Evolutionary conservation across 2,329 filamentous ascomycete genomes (phyloP).

Genomic region (Aspergillus sp.): DNA sequence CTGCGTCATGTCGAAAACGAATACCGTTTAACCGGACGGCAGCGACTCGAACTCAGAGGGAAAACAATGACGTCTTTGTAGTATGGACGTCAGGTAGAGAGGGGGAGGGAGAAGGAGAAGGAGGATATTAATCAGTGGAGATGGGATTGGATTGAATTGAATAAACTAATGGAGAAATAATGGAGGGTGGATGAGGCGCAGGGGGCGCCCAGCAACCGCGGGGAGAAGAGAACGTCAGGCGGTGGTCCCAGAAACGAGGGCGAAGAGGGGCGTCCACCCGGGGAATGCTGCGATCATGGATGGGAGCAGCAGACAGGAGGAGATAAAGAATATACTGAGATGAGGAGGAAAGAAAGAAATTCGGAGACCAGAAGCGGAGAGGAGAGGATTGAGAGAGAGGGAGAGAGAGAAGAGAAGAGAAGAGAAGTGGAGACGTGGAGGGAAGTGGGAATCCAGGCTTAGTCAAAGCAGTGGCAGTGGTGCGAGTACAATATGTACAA

Average conservation of each 20-base stretch:
- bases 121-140: no score
- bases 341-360: constrained; percentile 5
- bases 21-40: neutral
- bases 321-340: constrained; percentile 10
- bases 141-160: no score
- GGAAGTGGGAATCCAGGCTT: constrained; percentile 1
- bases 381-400: constrained; percentile 7
- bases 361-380: neutral
- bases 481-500: no score
- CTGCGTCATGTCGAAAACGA: constrained; percentile 34
- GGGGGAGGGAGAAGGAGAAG: neutral
- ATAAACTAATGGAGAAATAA: neutral
- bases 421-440: constrained; percentile 2
- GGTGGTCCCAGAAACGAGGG: constrained; percentile 8
- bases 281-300: constrained; percentile 17
- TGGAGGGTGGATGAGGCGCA: neutral
- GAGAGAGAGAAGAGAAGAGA: constrained; percentile 4
- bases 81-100: neutral
- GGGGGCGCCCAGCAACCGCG: constrained; percentile 2
- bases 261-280: constrained; percentile 18
- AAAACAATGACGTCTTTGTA: no score
- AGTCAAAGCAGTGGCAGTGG: neutral
- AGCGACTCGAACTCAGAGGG: neutral
- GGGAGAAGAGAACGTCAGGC: constrained; percentile 7
- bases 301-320: constrained; percentile 8